phyloP scores from a whole-genome alignment of 768 basidiomycete species.

The Pleurotus salmoneostramineus region DNA sequence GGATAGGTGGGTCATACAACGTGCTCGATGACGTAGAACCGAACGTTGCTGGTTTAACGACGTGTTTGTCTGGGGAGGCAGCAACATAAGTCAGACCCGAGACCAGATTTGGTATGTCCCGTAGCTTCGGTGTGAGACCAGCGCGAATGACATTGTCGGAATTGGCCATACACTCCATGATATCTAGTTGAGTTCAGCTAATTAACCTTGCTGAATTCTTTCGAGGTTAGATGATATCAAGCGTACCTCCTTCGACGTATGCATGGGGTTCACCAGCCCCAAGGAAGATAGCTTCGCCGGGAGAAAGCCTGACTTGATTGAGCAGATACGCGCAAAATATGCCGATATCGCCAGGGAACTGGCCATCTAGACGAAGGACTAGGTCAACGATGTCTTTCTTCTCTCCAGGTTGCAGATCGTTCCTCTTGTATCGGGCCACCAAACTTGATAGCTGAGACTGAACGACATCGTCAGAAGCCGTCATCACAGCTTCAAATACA shows the following conservation, averaged over 20 bases:
- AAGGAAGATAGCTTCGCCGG: constrained; percentile 91
- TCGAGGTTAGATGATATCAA: neutral
- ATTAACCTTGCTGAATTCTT: too few relatives aligned
- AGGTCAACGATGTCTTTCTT: constrained; percentile 51
- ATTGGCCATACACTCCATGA: constrained; percentile 99
- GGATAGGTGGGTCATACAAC: constrained; percentile 89
- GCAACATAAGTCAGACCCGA: constrained; percentile 83
- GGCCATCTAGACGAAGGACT: constrained; percentile 55
- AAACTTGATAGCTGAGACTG: constrained; percentile 53
- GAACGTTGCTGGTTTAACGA: constrained; percentile 60
- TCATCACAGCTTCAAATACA: constrained; percentile 85
- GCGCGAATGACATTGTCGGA: constrained; percentile 99
- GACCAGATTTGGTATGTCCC: constrained; percentile 90
- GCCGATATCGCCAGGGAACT: constrained; percentile 94
- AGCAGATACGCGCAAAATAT: constrained; percentile 87
- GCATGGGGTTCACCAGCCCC: constrained; percentile 97
- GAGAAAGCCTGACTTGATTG: constrained; percentile 75
- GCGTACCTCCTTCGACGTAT: constrained; percentile 86
- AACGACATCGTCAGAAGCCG: constrained; percentile 52
- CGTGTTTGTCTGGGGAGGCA: constrained; percentile 62
- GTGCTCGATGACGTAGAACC: constrained; percentile 22
- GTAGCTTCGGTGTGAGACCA: constrained; percentile 93
- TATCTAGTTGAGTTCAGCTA: constrained; percentile 49
- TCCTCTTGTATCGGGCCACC: constrained; percentile 55
- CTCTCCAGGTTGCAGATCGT: constrained; percentile 34